Evolutionary conservation across 306 rosid species (phyloP).

Genomic region (Coriaria nepalensis): DNA sequence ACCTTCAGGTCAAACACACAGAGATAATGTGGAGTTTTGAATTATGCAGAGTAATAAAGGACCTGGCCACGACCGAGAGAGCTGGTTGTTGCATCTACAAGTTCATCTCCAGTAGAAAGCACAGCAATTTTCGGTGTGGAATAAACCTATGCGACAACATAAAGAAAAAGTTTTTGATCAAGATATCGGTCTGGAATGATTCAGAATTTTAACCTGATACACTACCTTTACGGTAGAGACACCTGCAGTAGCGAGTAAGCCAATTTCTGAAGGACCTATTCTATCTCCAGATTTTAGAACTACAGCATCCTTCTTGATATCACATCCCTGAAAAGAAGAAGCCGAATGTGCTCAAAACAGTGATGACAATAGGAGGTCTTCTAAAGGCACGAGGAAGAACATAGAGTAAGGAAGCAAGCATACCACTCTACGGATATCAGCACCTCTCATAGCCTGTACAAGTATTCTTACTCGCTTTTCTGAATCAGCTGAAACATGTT

Average conservation of each 20-base stretch:
- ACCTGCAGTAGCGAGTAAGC: slow-evolving; percentile 85
- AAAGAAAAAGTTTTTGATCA: slow-evolving; percentile 2
- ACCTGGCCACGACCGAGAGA: slow-evolving; percentile 74
- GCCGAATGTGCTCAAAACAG: no score
- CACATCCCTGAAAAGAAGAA: slow-evolving; percentile 44
- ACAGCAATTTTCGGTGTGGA: slow-evolving; percentile 59
- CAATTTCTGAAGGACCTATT: slow-evolving; percentile 80
- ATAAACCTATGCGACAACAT: slow-evolving; percentile 46
- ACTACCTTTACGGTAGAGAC: slow-evolving; percentile 63
- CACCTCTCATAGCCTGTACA: slow-evolving; percentile 44
- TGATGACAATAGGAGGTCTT: no score
- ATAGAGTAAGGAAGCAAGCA: slow-evolving; percentile 4
- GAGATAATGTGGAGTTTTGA: not conserved
- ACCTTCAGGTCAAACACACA: not conserved
- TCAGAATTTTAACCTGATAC: not conserved
- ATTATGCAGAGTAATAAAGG: not conserved
- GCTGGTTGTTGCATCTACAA: slow-evolving; percentile 57
- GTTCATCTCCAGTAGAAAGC: slow-evolving; percentile 93
- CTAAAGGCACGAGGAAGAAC: no score
- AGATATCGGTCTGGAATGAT: not conserved
- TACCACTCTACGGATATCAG: slow-evolving; percentile 86
- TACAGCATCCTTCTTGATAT: slow-evolving; percentile 52
- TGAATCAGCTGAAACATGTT: slow-evolving; percentile 17
- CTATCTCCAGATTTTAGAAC: slow-evolving; percentile 72
- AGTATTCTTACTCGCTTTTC: slow-evolving; percentile 37